These are phyloP conservation scores for Ocimum tenuiflorum DNA, from an alignment of 257 asterid species.

Conservation along the genomic window DNA sequence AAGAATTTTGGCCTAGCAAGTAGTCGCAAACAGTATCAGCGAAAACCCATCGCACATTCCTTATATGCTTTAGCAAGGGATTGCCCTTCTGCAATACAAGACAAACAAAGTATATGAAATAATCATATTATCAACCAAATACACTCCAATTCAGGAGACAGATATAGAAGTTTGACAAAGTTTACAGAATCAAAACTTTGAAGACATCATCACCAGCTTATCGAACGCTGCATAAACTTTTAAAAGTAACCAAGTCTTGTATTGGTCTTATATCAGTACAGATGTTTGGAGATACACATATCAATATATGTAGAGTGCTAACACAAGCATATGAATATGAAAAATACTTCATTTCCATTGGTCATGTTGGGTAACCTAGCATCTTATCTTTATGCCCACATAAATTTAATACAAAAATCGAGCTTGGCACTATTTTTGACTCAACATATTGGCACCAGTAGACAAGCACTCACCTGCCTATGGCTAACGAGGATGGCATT, in stretches of 20 bases:
- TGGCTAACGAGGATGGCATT: conserved; percentile 92
- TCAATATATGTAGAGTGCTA: neutral
- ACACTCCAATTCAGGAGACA: neutral
- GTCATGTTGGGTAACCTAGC: neutral
- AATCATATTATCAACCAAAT: neutral
- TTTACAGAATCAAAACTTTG: neutral
- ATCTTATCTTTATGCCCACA: neutral
- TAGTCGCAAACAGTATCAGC: conserved; percentile 79
- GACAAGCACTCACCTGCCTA: conserved; percentile 58
- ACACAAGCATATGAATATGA: neutral
- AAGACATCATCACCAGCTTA: neutral
- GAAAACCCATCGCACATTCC: conserved; percentile 88
- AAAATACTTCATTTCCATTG: no score
- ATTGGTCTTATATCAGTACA: neutral
- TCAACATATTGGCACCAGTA: neutral
- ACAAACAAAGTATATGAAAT: conserved; percentile 1
- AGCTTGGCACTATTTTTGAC: neutral
- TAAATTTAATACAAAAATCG: neutral
- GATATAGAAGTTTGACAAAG: neutral
- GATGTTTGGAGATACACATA: neutral
- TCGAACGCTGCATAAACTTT: neutral
- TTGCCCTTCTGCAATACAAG: conserved; percentile 77
- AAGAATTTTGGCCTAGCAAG: conserved; percentile 66
- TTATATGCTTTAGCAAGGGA: conserved; percentile 86
- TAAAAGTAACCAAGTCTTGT: neutral